These are phyloP conservation scores for Pseudohyphozyma bogoriensis DNA, from an alignment of 768 basidiomycete genomes.

Conservation along the genomic window DNA sequence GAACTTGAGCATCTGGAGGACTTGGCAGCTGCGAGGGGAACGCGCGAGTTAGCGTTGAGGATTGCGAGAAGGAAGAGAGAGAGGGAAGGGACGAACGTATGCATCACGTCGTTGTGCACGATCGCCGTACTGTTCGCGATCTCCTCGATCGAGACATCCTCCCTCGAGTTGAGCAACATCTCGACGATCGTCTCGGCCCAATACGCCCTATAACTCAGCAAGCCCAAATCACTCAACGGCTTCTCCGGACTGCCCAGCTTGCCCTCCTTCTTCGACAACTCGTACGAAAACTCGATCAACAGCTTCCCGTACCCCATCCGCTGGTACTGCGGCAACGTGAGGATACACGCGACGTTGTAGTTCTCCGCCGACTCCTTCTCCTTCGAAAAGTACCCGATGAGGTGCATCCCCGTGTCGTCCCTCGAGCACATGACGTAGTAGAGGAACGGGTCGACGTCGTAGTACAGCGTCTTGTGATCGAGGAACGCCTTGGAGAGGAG, in stretches of 20 bases:
- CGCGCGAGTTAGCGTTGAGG: not conserved
- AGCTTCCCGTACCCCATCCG: conserved; percentile 90
- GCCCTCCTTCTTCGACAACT: conserved; percentile 88
- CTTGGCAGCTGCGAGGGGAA: conserved; percentile 60
- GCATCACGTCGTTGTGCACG: conserved; percentile 92
- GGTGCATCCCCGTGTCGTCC: conserved; percentile 81
- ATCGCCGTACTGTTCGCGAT: conserved; percentile 92
- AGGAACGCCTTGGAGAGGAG: conserved; percentile 95
- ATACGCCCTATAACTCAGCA: conserved; percentile 86
- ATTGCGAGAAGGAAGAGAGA: not conserved
- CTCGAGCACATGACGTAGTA: conserved; percentile 95
- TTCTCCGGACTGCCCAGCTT: conserved; percentile 97
- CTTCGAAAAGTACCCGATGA: conserved; percentile 97
- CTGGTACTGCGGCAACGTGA: conserved; percentile 97
- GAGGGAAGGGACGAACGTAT: conserved; percentile 65
- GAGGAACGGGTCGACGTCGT: conserved; percentile 98
- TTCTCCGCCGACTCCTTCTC: conserved; percentile 97
- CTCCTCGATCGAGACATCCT: conserved; percentile 85
- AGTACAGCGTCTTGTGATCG: conserved; percentile 98
- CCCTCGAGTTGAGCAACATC: conserved; percentile 61
- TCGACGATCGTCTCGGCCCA: conserved; percentile 94
- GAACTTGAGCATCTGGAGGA: conserved; percentile 87
- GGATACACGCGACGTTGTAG: conserved; percentile 97
- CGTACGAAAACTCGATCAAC: conserved; percentile 96
- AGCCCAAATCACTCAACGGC: conserved; percentile 84